Evolutionary conservation across 768 basidiomycete species (phyloP).

Genomic region (Boletellus sp.): DNA sequence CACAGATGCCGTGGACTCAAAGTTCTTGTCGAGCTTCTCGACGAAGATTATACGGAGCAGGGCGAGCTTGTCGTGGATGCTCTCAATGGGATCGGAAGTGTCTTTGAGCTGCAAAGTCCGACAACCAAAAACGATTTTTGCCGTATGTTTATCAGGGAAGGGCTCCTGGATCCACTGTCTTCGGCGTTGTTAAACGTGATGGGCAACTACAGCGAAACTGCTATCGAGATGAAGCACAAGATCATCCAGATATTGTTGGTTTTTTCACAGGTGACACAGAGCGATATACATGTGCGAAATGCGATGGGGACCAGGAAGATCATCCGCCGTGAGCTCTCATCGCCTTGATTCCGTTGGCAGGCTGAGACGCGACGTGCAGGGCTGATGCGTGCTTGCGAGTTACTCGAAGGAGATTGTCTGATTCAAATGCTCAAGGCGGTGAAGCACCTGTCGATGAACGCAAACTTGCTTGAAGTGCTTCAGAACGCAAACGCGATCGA

Average conservation of each 20-base stretch:
- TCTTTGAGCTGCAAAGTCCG: conserved; percentile 94
- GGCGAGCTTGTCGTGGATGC: conserved; percentile 89
- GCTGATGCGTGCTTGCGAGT: conserved; percentile 79
- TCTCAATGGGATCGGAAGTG: conserved; percentile 89
- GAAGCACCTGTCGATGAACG: conserved; percentile 94
- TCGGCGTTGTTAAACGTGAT: conserved; percentile 88
- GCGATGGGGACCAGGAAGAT: conserved; percentile 89
- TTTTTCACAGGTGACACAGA: conserved; percentile 95
- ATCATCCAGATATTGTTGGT: conserved; percentile 86
- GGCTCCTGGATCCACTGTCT: conserved; percentile 88
- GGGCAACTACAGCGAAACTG: conserved; percentile 59
- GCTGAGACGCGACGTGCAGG: conserved; percentile 44
- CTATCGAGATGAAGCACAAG: conserved; percentile 78
- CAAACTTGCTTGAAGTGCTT: conserved; percentile 83
- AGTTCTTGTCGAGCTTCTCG: conserved; percentile 91
- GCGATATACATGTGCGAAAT: conserved; percentile 88
- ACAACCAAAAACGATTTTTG: conserved; percentile 99
- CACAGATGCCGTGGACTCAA: conserved; percentile 88
- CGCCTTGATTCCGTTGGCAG: background rate
- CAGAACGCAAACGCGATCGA: conserved; percentile 97
- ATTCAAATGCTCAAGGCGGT: conserved; percentile 90
- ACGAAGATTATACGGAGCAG: conserved; percentile 93
- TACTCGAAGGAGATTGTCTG: conserved; percentile 84
- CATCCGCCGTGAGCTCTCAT: conserved; percentile 65
- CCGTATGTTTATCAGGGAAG: conserved; percentile 96